Percentiles rank a stretch among this genome's conserved stretches.
Evolutionary conservation across 495 filamentous ascomycete species (phyloP).

Genomic region (Lentithecium fluviatile): DNA sequence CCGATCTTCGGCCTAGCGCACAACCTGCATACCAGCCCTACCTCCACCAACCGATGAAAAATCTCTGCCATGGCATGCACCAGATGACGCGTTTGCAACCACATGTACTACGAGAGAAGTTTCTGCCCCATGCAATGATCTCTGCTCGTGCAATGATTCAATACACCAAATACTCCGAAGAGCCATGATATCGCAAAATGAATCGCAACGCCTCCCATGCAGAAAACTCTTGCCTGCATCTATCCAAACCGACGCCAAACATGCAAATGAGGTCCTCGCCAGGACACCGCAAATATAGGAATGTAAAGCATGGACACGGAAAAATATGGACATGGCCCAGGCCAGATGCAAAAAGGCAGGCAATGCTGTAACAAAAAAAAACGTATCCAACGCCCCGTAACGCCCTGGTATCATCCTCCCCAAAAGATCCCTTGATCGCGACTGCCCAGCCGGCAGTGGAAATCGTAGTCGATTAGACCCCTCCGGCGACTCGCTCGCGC

Average conservation of each 20-base stretch:
- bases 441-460: too few species aligned
- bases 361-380: too few species aligned
- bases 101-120: too few species aligned
- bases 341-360: too few species aligned
- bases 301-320: neutral
- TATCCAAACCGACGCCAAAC: conserved; percentile 17
- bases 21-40: conserved; percentile 8
- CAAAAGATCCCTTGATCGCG: too few species aligned
- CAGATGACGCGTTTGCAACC: too few species aligned
- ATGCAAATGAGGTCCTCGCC: conserved; percentile 9
- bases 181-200: neutral
- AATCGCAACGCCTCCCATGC: conserved; percentile 4
- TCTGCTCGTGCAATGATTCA: too few species aligned
- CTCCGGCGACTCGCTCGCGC: conserved; percentile 21
- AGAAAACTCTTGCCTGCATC: conserved; percentile 3
- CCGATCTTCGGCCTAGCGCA: conserved; percentile 19
- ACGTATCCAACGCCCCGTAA: too few species aligned
- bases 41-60: neutral
- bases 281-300: neutral
- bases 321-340: neutral
- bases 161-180: neutral
- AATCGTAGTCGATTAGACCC: neutral
- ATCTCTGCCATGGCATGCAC: too few species aligned
- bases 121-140: too few species aligned
- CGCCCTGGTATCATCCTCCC: too few species aligned